These are phyloP conservation scores for Tremella yokohamensis DNA, from an alignment of 768 basidiomycete species.

Conservation along the genomic window DNA sequence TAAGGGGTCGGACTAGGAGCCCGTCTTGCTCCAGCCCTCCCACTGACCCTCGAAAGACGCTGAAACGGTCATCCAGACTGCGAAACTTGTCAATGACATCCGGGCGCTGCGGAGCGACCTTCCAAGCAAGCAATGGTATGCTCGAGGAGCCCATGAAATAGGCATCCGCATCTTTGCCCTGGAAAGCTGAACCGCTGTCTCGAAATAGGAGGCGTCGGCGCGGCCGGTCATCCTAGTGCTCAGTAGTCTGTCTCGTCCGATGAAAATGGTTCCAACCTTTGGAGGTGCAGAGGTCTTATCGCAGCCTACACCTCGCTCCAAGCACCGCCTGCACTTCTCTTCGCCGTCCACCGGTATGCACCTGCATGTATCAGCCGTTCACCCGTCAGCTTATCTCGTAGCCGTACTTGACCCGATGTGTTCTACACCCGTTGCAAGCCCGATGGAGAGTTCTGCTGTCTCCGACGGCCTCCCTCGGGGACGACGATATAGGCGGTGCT, in stretches of 20 bases:
- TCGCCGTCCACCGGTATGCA: constrained; percentile 9
- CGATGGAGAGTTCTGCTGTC: constrained; percentile 7
- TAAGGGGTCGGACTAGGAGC: constrained; percentile 3
- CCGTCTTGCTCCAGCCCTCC: constrained; percentile 13
- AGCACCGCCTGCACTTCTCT: constrained; percentile 13
- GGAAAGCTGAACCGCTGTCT: constrained; percentile 6
- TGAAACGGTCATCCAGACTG: constrained; percentile 9
- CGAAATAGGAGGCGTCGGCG: constrained; percentile 16
- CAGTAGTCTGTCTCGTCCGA: neutral
- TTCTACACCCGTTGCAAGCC: constrained; percentile 14
- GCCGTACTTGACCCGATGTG: constrained; percentile 14
- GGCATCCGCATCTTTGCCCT: constrained; percentile 14
- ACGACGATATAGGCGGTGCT: constrained; percentile 8
- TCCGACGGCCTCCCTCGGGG: neutral
- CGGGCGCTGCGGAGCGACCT: constrained; percentile 2
- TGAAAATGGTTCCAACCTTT: constrained; percentile 8
- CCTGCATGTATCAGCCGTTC: neutral
- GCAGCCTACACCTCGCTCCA: constrained; percentile 7
- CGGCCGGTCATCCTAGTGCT: constrained; percentile 13
- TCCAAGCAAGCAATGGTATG: constrained; percentile 9
- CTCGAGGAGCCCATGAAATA: constrained; percentile 17
- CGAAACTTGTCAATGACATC: constrained; percentile 11
- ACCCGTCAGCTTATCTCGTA: neutral
- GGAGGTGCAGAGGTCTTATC: constrained; percentile 16
- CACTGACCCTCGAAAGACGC: constrained; percentile 8